These are phyloP conservation scores for Aspergillus calidoustus DNA, from an alignment of 2,329 filamentous ascomycete genomes.

Conservation along the genomic window DNA sequence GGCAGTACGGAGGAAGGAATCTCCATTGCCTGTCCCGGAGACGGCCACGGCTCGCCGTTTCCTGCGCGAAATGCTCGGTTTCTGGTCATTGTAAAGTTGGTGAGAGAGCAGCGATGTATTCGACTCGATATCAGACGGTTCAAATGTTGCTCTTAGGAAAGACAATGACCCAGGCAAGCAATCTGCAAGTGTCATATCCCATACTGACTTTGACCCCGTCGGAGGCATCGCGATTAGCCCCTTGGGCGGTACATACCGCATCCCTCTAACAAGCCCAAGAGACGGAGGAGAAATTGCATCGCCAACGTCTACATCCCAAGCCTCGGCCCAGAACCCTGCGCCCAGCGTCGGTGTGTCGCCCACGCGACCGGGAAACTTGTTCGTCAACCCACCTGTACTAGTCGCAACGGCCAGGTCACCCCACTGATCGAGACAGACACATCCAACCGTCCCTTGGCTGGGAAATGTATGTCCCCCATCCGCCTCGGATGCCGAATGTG, in stretches of 20 bases:
- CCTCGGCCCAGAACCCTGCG: constrained; percentile 88
- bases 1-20: constrained; percentile 76
- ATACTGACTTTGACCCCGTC: neutral
- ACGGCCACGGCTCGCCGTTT: constrained; percentile 57
- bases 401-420: constrained; percentile 73
- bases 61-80: neutral
- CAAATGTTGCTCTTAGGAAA: neutral
- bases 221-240: neutral
- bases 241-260: constrained; percentile 1
- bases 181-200: constrained; percentile 16
- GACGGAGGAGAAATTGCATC: neutral
- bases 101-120: constrained; percentile 1
- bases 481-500: neutral
- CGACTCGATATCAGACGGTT: neutral
- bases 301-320: constrained; percentile 62
- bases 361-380: constrained; percentile 82
- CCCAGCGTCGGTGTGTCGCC: constrained; percentile 85
- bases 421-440: constrained; percentile 76
- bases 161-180: constrained; percentile 2
- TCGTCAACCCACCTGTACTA: constrained; percentile 78
- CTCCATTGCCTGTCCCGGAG: constrained; percentile 85
- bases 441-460: constrained; percentile 83
- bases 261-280: neutral
- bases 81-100: constrained; percentile 1
- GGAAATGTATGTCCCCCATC: constrained; percentile 44